Percentiles rank a stretch among this genome's conserved stretches.
phyloP scores from a whole-genome alignment of 768 basidiomycete species.

The Sarcodon aspratus region DNA sequence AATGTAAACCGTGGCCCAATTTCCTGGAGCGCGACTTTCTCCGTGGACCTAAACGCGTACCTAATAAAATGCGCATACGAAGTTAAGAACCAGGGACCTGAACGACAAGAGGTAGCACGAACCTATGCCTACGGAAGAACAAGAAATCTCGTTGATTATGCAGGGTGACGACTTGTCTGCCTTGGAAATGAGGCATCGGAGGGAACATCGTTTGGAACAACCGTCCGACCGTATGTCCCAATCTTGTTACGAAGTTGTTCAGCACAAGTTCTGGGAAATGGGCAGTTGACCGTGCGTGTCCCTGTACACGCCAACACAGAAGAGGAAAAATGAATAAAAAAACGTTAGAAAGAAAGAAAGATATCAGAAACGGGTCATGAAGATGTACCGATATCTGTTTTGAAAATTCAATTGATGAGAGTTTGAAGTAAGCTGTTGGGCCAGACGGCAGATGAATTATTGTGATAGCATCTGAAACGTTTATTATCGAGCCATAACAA shows the following conservation, averaged over 20 bases:
- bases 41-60: conserved; percentile 85
- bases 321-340: not conserved
- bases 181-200: conserved; percentile 89
- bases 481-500: not conserved
- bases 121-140: conserved; percentile 95
- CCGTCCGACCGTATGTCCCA: conserved; percentile 87
- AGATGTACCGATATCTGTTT: conserved; percentile 71
- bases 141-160: conserved; percentile 98
- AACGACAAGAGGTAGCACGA: conserved; percentile 9
- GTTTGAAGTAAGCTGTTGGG: conserved; percentile 92
- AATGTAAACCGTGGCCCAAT: conserved; percentile 97
- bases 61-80: conserved; percentile 23
- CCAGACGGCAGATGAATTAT: conserved; percentile 84
- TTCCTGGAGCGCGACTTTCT: conserved; percentile 90
- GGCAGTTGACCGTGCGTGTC: conserved; percentile 85
- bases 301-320: conserved; percentile 28
- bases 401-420: conserved; percentile 79
- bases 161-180: conserved; percentile 91
- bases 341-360: not conserved
- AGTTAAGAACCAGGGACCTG: not conserved
- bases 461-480: conserved; percentile 74
- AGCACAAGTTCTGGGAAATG: conserved; percentile 94
- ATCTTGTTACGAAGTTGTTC: conserved; percentile 87
- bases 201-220: conserved; percentile 98
- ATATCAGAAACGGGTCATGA: not conserved